phyloP scores from a whole-genome alignment of 2,329 filamentous ascomycete genomes.

The Dactylellina sp. region DNA sequence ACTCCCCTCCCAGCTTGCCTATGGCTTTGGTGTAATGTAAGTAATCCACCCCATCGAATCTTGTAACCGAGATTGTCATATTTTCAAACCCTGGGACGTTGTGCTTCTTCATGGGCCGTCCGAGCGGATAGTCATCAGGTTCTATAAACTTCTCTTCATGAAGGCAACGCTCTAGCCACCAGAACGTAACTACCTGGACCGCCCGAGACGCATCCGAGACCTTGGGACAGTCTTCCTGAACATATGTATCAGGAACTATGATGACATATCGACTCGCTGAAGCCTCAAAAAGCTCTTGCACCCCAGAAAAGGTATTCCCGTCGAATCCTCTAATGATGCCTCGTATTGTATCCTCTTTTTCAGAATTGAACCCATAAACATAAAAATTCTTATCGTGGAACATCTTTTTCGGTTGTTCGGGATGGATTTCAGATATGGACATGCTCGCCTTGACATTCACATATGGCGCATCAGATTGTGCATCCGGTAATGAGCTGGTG shows the following conservation, averaged over 20 bases:
- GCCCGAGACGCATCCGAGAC: constrained; percentile 61
- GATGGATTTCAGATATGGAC: constrained; percentile 48
- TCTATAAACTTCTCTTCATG: constrained; percentile 78
- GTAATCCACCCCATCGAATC: constrained; percentile 84
- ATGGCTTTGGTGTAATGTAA: constrained; percentile 84
- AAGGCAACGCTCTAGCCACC: constrained; percentile 91
- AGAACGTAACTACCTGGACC: constrained; percentile 78
- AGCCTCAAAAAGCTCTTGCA: constrained; percentile 57
- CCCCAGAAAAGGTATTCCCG: constrained; percentile 60
- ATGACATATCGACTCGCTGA: constrained; percentile 50
- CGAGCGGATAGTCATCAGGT: constrained; percentile 77
- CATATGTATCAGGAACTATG: constrained; percentile 66
- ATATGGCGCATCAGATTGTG: constrained; percentile 60
- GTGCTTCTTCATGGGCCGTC: constrained; percentile 75
- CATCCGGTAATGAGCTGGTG: constrained; percentile 59
- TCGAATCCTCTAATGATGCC: constrained; percentile 62
- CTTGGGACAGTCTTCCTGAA: constrained; percentile 57
- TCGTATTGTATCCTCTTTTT: constrained; percentile 61
- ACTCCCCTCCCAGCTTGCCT: constrained; percentile 76
- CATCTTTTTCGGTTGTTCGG: constrained; percentile 61
- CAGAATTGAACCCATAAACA: constrained; percentile 65
- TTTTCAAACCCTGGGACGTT: constrained; percentile 71
- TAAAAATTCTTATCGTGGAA: constrained; percentile 65
- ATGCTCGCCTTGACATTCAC: constrained; percentile 46
- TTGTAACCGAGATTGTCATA: constrained; percentile 82